Conservation (phyloP, 148 eudicot species). For the Camellia granthamiana region DNA sequence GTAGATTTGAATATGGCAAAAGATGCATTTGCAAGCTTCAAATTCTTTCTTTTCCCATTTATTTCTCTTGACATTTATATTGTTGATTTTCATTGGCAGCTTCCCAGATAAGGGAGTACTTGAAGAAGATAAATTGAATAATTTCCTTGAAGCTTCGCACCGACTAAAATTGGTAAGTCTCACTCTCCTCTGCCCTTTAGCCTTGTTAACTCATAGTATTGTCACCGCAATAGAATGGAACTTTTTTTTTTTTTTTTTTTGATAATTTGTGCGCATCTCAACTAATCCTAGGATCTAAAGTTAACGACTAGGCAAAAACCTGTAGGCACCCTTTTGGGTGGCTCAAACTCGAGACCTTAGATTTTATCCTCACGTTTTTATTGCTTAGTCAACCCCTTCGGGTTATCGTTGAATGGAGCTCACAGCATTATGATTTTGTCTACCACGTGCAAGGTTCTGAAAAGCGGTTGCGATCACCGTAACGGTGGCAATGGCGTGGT, state of each 20-base stretch:
- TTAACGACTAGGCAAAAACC: too few species aligned
- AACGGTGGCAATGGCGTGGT: too few species aligned
- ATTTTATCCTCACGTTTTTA: too few species aligned
- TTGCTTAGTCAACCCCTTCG: too few species aligned
- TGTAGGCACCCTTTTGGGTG: too few species aligned
- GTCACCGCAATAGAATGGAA: too few species aligned
- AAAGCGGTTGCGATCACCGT: too few species aligned
- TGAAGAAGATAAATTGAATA: conserved; percentile 36
- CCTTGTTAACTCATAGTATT: not conserved
- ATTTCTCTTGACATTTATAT: not conserved
- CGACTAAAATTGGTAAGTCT: conserved; percentile 49
- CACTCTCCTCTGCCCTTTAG: not conserved
- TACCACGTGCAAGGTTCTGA: too few species aligned
- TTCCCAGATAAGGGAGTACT: conserved; percentile 41
- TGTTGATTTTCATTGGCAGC: not conserved
- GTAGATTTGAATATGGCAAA: not conserved
- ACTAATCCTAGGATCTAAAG: too few species aligned
- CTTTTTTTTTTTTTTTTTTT: too few species aligned
- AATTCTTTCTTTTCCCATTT: not conserved
- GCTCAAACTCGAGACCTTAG: too few species aligned
- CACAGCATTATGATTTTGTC: not conserved
- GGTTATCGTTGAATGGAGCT: not conserved
- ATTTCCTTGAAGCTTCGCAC: conserved; percentile 36
- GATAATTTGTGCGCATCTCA: too few species aligned
- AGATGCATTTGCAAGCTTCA: not conserved